These are phyloP conservation scores for Podila epigama DNA, from an alignment of 192 early-diverging fungal species.

Conservation along the genomic window DNA sequence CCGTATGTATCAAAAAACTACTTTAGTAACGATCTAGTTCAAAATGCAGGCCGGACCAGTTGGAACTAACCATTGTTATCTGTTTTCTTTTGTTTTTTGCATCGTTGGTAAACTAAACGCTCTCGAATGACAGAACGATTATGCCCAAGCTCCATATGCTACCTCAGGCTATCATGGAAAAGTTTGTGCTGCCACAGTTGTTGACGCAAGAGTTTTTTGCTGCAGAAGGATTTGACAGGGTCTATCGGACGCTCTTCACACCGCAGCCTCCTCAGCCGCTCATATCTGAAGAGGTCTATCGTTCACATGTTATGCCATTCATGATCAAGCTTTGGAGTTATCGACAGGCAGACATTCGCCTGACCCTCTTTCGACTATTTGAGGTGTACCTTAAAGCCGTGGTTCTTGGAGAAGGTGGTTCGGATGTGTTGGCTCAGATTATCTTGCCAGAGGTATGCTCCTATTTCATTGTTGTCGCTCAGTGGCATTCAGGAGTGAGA, in stretches of 20 bases:
- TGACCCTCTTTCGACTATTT: conserved; percentile 44
- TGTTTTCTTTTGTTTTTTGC: too few species aligned
- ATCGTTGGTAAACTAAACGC: too few species aligned
- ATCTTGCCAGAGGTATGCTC: conserved; percentile 42
- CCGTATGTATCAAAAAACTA: conserved; percentile 11
- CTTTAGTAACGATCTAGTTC: too few species aligned
- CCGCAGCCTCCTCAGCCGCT: conserved; percentile 38
- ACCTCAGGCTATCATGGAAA: conserved; percentile 38
- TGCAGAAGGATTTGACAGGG: conserved; percentile 41
- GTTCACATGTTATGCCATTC: conserved; percentile 31
- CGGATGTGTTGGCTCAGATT: conserved; percentile 38
- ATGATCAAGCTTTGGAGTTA: conserved; percentile 48
- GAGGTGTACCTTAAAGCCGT: conserved; percentile 46
- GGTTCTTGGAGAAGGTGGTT: conserved; percentile 44
- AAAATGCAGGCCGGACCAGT: too few species aligned
- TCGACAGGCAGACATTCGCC: conserved; percentile 42
- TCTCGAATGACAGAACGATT: conserved; percentile 11
- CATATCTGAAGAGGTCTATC: conserved; percentile 28
- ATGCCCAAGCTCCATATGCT: conserved; percentile 35
- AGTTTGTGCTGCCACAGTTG: conserved; percentile 42
- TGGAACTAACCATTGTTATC: too few species aligned
- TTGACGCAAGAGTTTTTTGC: conserved; percentile 49
- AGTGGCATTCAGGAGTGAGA: too few species aligned
- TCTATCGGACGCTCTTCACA: conserved; percentile 39
- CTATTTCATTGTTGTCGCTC: neutral